Base-by-base conservation (phyloP, 148 eudicot species). In the Rhododendron vialii region DNA sequence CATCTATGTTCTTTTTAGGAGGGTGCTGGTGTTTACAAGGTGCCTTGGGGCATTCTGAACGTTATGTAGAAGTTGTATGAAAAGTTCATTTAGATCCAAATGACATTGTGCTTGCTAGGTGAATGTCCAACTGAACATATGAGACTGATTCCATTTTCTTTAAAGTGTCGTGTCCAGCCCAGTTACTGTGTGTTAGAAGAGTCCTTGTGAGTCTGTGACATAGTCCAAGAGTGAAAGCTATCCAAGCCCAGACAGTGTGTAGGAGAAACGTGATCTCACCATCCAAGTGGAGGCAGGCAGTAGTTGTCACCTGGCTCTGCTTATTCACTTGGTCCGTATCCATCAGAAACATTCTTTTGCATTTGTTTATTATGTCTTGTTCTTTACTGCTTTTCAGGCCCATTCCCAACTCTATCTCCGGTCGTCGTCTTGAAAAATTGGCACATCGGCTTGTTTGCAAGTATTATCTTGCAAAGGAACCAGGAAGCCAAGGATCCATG, bases 381-480 rank as follows among this genome's bases (percentile, higher is more conserved):
- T 78, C 57, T 76, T 24, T 45, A 22, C 78, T 69, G 36, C 67
- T 71, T 11, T 85, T 78, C 87, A 88, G 89, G 87, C 89, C 59
- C 51, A 47, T 81, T 28, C 55, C 78, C 57, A 75, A 82, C 51
- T 81, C 63, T 63, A 26, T 88, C 82, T 85, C 89, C 7, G 84
- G 89, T 73, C 82, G 26, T 48, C 14, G 45, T 75, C 85, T 88
- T 59, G 87, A 41, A 63, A 88, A 48, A 33, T 33, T 77, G 53
- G 89, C 87, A 20, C 87, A 85, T 26, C 76, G 10, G 69, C 87
- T 88, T 59, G 87, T 88, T 24, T 75, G 85, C 48, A 17, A 47
- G 48, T 59, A 83, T 77, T 87, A 75, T 83, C 35, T 36, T 24
- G 45, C 59, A 26, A 87, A 67, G 80, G 57, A 50, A 22, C 86